These are phyloP conservation scores for Diaporthe vaccinii DNA, from an alignment of 2,329 filamentous ascomycete species.

Conservation along the genomic window DNA sequence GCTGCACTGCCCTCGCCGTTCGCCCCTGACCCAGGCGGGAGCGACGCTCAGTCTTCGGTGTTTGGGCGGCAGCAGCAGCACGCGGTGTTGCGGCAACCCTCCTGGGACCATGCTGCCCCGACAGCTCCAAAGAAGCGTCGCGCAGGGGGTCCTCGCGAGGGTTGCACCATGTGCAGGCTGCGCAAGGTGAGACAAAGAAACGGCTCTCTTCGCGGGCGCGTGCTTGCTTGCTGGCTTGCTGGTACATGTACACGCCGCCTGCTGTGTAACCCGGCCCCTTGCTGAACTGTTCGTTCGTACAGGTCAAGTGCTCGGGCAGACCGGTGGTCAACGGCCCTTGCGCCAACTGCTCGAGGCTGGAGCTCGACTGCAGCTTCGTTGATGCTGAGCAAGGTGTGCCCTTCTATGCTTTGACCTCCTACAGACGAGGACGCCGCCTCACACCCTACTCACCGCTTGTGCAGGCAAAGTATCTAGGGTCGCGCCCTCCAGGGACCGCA, in stretches of 20 bases:
- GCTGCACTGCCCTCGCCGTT: neutral
- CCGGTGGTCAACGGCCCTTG: conserved; percentile 51
- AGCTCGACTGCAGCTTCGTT: conserved; percentile 54
- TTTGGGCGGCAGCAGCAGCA: conserved; percentile 1
- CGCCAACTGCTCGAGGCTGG: conserved; percentile 54
- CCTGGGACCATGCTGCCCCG: neutral
- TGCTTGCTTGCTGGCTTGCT: neutral
- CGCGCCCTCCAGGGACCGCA: conserved; percentile 56
- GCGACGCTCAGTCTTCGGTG: neutral
- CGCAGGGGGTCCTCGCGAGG: neutral
- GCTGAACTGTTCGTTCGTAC: conserved; percentile 20
- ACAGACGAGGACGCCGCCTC: neutral
- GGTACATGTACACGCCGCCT: neutral
- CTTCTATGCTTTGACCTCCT: conserved; percentile 3
- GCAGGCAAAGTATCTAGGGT: conserved; percentile 53
- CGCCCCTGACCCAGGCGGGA: neutral
- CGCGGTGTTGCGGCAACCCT: neutral
- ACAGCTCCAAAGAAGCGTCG: conserved; percentile 24
- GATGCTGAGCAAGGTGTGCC: conserved; percentile 33
- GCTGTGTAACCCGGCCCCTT: neutral
- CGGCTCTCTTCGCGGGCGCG: neutral
- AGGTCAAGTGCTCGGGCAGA: conserved; percentile 60
- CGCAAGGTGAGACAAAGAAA: conserved; percentile 36
- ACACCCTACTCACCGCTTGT: conserved; percentile 8
- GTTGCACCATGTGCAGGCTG: conserved; percentile 37